These are phyloP conservation scores for Pterothamnion heteromorphum DNA, from an alignment of 31 red algal genomes.

Conservation along the genomic window DNA sequence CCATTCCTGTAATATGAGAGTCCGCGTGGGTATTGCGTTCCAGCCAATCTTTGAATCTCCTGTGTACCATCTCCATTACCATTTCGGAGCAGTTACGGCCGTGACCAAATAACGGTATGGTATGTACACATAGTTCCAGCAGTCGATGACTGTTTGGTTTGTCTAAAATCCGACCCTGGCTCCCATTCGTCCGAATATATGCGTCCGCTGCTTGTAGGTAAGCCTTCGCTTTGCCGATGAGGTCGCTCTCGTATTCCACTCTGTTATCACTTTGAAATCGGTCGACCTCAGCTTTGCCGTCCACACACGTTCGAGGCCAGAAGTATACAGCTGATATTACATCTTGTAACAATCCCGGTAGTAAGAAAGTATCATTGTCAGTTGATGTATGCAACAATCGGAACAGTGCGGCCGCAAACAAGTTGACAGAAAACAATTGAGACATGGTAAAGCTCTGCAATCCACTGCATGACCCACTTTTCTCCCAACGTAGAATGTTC, in stretches of 20 bases:
- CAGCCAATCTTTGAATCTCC: background rate
- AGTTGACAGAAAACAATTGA: background rate
- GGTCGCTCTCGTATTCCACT: background rate
- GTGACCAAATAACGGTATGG: background rate
- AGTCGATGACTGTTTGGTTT: background rate
- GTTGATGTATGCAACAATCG: background rate
- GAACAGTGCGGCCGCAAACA: too few species aligned
- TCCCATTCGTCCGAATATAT: background rate
- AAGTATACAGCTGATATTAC: background rate
- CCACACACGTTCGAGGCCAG: too few species aligned
- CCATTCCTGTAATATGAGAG: background rate
- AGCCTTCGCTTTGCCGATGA: background rate
- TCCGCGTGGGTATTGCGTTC: background rate
- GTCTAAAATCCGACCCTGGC: background rate
- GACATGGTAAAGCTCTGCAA: background rate
- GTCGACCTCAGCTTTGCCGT: background rate
- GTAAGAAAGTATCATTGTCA: background rate
- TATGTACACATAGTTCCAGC: background rate
- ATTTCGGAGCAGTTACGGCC: too few species aligned
- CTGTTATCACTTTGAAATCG: background rate
- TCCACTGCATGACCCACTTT: background rate
- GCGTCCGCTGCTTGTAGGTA: background rate
- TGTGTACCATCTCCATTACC: background rate
- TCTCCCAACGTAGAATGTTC: slow-evolving; percentile 1
- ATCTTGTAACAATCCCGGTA: background rate